Evolutionary conservation across 73 alveolate genomes (phyloP), one percentile per base, ranked within the genome.

Genomic region (Paramecium sexaurelia): DNA sequence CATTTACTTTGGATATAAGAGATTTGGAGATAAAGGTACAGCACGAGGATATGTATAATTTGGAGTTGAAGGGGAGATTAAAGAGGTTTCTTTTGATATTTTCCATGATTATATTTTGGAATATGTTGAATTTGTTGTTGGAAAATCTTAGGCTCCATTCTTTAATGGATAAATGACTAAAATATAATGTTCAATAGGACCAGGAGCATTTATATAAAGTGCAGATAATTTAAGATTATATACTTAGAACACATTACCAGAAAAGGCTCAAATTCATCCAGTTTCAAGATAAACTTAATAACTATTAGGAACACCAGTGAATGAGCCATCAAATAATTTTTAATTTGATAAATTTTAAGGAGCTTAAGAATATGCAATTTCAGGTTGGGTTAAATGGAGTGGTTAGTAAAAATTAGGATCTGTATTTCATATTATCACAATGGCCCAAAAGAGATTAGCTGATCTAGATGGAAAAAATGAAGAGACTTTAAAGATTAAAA

Each of bases 321-420:
- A 36, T 73, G 87, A 39, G 33, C 90, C 90, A 78, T 27, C 55
- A 0, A 33, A 37, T 4, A 0, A 41, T 41, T 78, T 78, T 43
- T 41, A 45, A 41, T 78, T 78, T 45, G 73, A 78, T 41, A 78
- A 78, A 19, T 78, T 19, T 11, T 78, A 78, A 78, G 90, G 90
- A 45, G 69, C 73, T 45, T 11, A n/a, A 41, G 90, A 78, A 43
- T 78, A 78, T 43, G 45, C 90, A 0, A 0, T 78, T 5, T 78
- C 90, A 13, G 90, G 90, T 5, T 78, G 90, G 90, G 68, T 78
- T n/a, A 78, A 78, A 43, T 78, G 90, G 90, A 78, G 75, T 41
- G 90, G 90, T 9, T n/a, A 8, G 19, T 22, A 78, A 78, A 24
- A 78, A 35, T 13, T 40, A 4, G 90, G 90, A 4, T 41, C n/a